Evolutionary conservation across 2,329 filamentous ascomycete genomes (phyloP), one percentile per base, ranked within the genome.

Genomic region (Diaporthe citriasiana): DNA sequence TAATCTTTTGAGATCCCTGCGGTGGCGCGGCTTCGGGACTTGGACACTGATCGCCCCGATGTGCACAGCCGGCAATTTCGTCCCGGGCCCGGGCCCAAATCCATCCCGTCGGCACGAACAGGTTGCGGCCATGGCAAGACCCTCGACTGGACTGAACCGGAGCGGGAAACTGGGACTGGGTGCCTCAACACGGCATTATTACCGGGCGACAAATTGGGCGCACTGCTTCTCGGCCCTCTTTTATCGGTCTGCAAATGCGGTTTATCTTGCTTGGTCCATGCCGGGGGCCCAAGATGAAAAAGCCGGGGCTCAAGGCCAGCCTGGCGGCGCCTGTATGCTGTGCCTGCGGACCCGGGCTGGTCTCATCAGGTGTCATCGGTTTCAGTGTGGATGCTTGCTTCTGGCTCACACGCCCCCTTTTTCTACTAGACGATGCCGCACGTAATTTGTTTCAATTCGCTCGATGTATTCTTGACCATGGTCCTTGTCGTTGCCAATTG

Each of bases 291-390:
- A 66, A 66, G 30, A 51, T 66, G 27, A 51, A 17, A 63, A 63
- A 30, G 63, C 63, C 33, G 47, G 30, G 38, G n/a, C 6, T 33
- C 40, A 47, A 33, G 40, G 55, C 40, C 47, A 33, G 19, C 59
- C 40, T 65, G 59, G 40, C 59, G 27, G 25, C 30, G 40, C 59
- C 59, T 30, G 33, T 22, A 17, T 38, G 56, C 56, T 40, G 38
- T 42, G 17, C 19, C 7, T 30, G 33, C 40, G 33, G n/a, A 22
- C 47, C 47, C 22, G 45, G 45, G 30, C 45, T 66, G 63, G 63
- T 66, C 45, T 66, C 63, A 68, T 53, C 63, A 53, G 45, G 63
- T 68, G 63, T 33, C 63, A 68, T 53, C 63, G 63, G 63, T 68
- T 68, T 68, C 47, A 68, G 63, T 68, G 63, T 40, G 33, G 15